phyloP scores from a whole-genome alignment of 495 filamentous ascomycete genomes.

The Lasiosphaeriaceae sp. region DNA sequence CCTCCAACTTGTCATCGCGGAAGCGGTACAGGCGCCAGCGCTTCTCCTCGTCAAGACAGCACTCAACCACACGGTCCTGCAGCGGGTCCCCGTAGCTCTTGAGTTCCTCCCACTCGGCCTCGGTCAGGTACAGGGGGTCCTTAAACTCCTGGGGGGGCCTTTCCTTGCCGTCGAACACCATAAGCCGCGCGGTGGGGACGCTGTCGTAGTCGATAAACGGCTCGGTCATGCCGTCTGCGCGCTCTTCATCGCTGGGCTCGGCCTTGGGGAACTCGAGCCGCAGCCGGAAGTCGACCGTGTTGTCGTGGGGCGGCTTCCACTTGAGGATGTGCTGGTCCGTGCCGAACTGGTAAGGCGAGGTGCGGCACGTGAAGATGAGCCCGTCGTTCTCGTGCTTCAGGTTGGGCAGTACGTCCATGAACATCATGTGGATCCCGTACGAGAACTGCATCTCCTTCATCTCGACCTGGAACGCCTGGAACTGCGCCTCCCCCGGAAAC shows the following conservation, averaged over 20 bases:
- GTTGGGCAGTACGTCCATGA: constrained; percentile 73
- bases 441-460: constrained; percentile 83
- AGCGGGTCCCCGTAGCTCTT: constrained; percentile 66
- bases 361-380: constrained; percentile 91
- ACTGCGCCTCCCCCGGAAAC: constrained; percentile 64
- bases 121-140: constrained; percentile 61
- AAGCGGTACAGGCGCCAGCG: constrained; percentile 84
- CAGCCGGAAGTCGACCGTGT: constrained; percentile 87
- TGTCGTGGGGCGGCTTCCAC: constrained; percentile 92
- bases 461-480: constrained; percentile 74
- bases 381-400: constrained; percentile 93
- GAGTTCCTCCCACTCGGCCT: constrained; percentile 76
- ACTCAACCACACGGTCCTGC: constrained; percentile 84
- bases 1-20: constrained; percentile 85
- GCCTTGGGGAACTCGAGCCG: constrained; percentile 69
- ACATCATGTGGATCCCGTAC: constrained; percentile 90
- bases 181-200: constrained; percentile 46
- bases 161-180: constrained; percentile 46
- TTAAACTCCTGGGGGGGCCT: constrained; percentile 56
- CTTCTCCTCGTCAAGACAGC: constrained; percentile 65
- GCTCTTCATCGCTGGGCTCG: constrained; percentile 65
- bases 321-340: constrained; percentile 93
- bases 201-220: constrained; percentile 54
- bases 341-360: constrained; percentile 77
- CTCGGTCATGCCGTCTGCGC: constrained; percentile 53